Base-by-base conservation (phyloP, 192 early-diverging fungal genomes). In the Podila epicladia region DNA sequence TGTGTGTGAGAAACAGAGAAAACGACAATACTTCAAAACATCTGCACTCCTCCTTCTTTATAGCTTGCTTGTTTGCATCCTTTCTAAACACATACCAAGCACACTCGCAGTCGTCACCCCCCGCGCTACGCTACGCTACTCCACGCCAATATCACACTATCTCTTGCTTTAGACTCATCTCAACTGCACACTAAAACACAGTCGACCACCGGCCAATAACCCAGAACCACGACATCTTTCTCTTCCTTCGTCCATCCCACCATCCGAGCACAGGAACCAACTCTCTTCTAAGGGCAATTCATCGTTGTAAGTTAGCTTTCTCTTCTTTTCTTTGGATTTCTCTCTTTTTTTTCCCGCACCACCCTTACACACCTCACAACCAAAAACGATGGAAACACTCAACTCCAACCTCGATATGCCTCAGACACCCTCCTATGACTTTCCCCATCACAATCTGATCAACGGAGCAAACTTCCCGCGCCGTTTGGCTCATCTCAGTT, bases 401-500 rank as follows among this genome's bases (percentile, higher is more conserved):
- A 2, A 55, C 22, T 24, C 20, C 53, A 1, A n/a, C 6, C 19
- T 55, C 17, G 8, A 2, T 3, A 6, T n/a, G 20, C 53, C 24
- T 22, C 3, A 9, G 8, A 6, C 53, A 55, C 24, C 19, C 3
- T 55, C 24, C 53, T 26, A 55, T 26, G 13, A 55, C 17, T n/a
- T 17, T 24, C 53, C 9, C 24, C n/a, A 26, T 55, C 53, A 12
- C 26, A n/a, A 9, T 55, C 53, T 26, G 53, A 55, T 55, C n/a
- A 55, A 55, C 53, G 53, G 53, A 55, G 53, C 53, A 55, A 55
- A 55, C 53, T 55, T 45, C 41, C 8, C 53, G 53, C 53, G 24
- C 53, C 53, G n/a, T 55, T 55, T 55, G 24, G 20, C 24, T 55
- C 24, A 55, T 55, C 11, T 55, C 24, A 55, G 6, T 55, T 55